Evolutionary conservation across 352 stramenopile species (phyloP).

Genomic region (Phytophthora sansomeana): DNA sequence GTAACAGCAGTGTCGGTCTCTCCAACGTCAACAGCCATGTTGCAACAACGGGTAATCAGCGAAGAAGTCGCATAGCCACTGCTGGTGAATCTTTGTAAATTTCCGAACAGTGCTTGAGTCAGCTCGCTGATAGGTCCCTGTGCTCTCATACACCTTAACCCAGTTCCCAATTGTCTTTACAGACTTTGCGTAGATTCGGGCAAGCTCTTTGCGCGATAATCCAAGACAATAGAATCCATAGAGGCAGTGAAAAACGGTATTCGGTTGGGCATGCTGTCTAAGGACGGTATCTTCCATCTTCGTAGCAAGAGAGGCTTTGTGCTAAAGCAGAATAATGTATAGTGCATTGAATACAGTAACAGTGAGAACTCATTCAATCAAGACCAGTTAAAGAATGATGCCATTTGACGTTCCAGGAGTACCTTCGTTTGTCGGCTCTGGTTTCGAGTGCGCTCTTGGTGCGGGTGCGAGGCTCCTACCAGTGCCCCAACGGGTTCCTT

Average conservation of each 20-base stretch:
- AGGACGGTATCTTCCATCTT: conserved; percentile 4
- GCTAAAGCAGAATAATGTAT: too few relatives aligned
- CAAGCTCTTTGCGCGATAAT: neutral
- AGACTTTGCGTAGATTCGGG: conserved; percentile 2
- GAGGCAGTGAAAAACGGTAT: conserved; percentile 7
- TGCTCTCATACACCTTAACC: conserved; percentile 4
- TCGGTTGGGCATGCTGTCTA: neutral
- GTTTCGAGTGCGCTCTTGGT: too few relatives aligned
- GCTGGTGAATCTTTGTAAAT: conserved; percentile 1
- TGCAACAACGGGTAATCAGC: neutral
- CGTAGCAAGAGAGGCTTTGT: neutral
- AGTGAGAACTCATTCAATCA: too few relatives aligned
- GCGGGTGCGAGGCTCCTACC: too few relatives aligned
- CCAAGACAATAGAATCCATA: conserved; percentile 6
- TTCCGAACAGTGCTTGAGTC: neutral
- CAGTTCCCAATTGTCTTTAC: conserved; percentile 6
- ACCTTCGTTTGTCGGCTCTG: too few relatives aligned
- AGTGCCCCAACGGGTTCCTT: too few relatives aligned
- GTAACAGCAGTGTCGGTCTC: too few relatives aligned
- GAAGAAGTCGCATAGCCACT: conserved; percentile 11
- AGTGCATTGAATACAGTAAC: too few relatives aligned
- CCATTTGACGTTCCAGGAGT: too few relatives aligned
- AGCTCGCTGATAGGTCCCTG: neutral
- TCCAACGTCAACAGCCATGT: too few relatives aligned
- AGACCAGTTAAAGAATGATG: too few relatives aligned